Evolutionary conservation across 2,329 filamentous ascomycete genomes (phyloP).

Genomic region (Talaromyces sp.): DNA sequence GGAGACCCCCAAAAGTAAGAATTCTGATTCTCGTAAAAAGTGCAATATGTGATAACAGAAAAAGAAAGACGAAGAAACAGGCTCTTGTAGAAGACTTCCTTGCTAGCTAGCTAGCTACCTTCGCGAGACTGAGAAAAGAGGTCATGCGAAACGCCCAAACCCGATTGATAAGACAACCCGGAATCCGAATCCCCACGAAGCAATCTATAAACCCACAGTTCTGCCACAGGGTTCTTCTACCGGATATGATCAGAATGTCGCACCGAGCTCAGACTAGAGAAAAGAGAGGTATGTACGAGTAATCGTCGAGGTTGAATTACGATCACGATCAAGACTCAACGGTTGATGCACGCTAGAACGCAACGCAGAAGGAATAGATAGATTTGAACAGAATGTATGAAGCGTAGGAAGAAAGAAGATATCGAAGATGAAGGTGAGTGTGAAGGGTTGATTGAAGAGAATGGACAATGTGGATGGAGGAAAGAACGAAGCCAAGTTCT

Average conservation of each 20-base stretch:
- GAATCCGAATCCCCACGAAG: conserved; percentile 16
- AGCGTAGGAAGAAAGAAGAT: not conserved
- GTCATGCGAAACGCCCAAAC: conserved; percentile 28
- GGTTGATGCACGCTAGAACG: conserved; percentile 2
- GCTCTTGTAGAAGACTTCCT: conserved; percentile 43
- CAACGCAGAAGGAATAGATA: not conserved
- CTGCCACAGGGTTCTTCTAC: not conserved
- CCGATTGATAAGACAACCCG: conserved; percentile 23
- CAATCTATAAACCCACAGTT: not conserved
- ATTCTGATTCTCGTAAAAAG: conserved; percentile 24
- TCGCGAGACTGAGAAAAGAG: conserved; percentile 37
- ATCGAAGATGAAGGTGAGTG: not conserved
- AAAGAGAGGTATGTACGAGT: not conserved
- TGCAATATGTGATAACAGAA: conserved; percentile 11
- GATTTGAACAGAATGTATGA: not conserved
- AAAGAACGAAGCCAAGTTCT: not conserved
- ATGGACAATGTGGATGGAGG: not conserved
- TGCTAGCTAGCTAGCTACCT: conserved; percentile 31
- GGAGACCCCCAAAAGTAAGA: conserved; percentile 12
- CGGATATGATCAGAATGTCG: not conserved
- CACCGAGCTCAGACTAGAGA: not conserved
- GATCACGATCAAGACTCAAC: not conserved
- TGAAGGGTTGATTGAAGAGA: not conserved
- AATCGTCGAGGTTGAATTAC: not conserved
- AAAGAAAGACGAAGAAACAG: conserved; percentile 32